A percentile compares a stretch with the other conserved stretches of the same genome.
Evolutionary conservation across 192 early-diverging fungal species (phyloP).

Genomic region (Coemansia reversa): DNA sequence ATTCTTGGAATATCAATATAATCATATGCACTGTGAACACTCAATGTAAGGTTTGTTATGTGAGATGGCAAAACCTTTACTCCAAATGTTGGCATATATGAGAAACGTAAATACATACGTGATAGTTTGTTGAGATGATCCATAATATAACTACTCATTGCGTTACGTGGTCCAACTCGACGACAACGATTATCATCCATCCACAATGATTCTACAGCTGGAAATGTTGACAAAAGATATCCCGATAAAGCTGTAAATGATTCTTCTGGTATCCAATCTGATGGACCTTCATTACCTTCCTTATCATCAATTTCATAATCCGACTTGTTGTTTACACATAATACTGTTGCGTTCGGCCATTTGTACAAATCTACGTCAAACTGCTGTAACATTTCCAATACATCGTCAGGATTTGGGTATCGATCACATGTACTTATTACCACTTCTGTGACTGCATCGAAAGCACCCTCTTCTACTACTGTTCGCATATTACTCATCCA

Average conservation of each 20-base stretch:
- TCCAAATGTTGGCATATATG: conserved; percentile 40
- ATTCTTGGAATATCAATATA: conserved; percentile 41
- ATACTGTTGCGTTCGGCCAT: conserved; percentile 12
- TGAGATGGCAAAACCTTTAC: conserved; percentile 39
- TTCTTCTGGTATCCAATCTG: conserved; percentile 39
- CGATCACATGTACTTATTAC: conserved; percentile 22
- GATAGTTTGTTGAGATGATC: conserved; percentile 16
- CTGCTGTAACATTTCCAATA: conserved; percentile 21
- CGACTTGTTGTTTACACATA: conserved; percentile 24
- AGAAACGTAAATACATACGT: conserved; percentile 19
- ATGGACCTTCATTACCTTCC: not conserved
- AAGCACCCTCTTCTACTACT: not conserved
- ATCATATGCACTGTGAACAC: conserved; percentile 26
- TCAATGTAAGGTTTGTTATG: conserved; percentile 35
- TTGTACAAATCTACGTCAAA: conserved; percentile 13
- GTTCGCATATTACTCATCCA: conserved; percentile 29
- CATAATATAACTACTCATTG: conserved; percentile 28
- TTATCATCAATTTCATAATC: conserved; percentile 34
- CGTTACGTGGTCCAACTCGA: conserved; percentile 28
- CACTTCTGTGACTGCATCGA: conserved; percentile 12
- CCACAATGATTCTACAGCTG: conserved; percentile 19
- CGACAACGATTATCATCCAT: conserved; percentile 32
- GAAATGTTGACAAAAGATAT: conserved; percentile 16
- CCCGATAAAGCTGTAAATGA: conserved; percentile 16
- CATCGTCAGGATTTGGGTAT: conserved; percentile 31